Base-by-base conservation (phyloP, 1,284 basidiomycete species). In the Austroboletus rostrupii region DNA sequence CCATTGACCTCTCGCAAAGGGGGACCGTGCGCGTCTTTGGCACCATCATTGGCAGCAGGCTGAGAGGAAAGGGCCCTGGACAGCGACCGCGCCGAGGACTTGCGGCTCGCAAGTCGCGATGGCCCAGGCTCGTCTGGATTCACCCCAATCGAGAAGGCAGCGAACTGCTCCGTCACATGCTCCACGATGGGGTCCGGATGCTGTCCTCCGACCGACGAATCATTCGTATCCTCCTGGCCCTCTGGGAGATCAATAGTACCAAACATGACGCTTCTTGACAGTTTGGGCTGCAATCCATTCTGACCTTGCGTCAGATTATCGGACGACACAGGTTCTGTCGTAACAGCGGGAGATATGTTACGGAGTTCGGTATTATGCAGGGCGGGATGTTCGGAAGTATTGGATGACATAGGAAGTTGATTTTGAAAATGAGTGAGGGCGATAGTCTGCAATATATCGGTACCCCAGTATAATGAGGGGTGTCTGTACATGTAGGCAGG, bases 111-210 rank as follows among this genome's bases (percentile, higher is more conserved):
- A 32, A 68, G 54, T 14, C 70, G 66, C n/a, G 65, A 65, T 8
- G 68, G 72, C 2, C 65, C 67, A 13, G 64, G 59, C 32, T 78
- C 77, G 1, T 70, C 70, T 23, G 73, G 74, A 6, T 57, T 53
- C 14, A 79, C 52, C 1, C 79, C 80, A 32, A 81, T 74, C 4
- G 72, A 70, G 50, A 80, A 78, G 4, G 65, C 49, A 16, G 68
- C 49, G 48, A 72, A 68, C 9, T 62, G 57, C 47, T 72, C 72
- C 19, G 61, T 59, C n/a, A 46, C 51, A 16, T 52, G 61, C 16
- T 54, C 64, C 29, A 56, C 40, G 0, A 38, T 21, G 23, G 40
- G 3, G 23, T 48, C 42, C 8, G 46, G 20, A 16, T 58, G 65
- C 20, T 65, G 70, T 43, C 59, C 64, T 26, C 55, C 61, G n/a